Percentiles rank a stretch among this genome's conserved stretches.
Evolutionary conservation across 2,329 filamentous ascomycete species (phyloP).

Genomic region (Periconia macrospinosa): DNA sequence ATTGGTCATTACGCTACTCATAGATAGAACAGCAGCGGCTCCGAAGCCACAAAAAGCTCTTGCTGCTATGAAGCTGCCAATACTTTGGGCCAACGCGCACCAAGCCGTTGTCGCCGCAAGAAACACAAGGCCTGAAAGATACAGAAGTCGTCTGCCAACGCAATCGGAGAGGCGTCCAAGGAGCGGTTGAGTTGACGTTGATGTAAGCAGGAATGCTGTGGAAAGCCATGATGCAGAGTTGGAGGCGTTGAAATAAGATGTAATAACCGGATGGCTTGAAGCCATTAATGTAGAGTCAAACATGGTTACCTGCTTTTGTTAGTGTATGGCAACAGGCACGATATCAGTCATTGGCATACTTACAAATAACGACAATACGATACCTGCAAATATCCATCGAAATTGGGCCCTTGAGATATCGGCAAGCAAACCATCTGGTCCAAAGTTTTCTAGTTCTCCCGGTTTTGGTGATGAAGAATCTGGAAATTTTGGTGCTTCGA

Average conservation of each 20-base stretch:
- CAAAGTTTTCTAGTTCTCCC: slow-evolving; percentile 25
- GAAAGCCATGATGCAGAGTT: slow-evolving; percentile 83
- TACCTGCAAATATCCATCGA: slow-evolving; percentile 41
- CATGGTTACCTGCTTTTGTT: slow-evolving; percentile 41
- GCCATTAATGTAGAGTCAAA: slow-evolving; percentile 84
- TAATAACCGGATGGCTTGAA: slow-evolving; percentile 78
- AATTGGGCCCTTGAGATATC: slow-evolving; percentile 38
- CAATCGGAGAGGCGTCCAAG: slow-evolving; percentile 75
- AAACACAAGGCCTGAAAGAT: slow-evolving; percentile 63
- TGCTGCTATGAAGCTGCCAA: slow-evolving; percentile 71
- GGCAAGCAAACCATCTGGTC: slow-evolving; percentile 35
- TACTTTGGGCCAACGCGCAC: slow-evolving; percentile 68
- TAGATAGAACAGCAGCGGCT: slow-evolving; percentile 69
- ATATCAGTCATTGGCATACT: slow-evolving; percentile 10
- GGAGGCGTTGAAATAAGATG: slow-evolving; percentile 75
- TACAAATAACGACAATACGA: slow-evolving; percentile 43
- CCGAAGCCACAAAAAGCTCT: slow-evolving; percentile 72
- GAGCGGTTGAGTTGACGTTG: slow-evolving; percentile 74
- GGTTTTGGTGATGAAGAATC: slow-evolving; percentile 17
- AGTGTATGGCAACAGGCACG: background rate
- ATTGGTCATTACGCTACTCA: slow-evolving; percentile 70
- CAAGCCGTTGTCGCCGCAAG: slow-evolving; percentile 68
- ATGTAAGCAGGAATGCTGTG: slow-evolving; percentile 76
- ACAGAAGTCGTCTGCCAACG: slow-evolving; percentile 68
- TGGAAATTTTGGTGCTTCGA: slow-evolving; percentile 25